These are phyloP conservation scores for Geoglossum glabrum DNA, from an alignment of 495 filamentous ascomycete species.

Conservation along the genomic window DNA sequence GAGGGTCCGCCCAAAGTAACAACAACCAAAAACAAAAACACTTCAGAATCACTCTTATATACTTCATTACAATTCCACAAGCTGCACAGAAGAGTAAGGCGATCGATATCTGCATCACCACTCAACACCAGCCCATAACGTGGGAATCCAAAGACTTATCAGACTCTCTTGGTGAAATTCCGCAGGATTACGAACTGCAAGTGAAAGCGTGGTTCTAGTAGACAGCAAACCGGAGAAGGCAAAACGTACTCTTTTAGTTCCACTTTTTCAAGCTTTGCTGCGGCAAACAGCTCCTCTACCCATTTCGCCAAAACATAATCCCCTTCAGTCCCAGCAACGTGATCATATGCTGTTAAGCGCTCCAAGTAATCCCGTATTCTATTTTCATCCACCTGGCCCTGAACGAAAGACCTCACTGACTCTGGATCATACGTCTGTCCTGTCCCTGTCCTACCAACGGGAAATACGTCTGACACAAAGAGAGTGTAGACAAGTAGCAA, in stretches of 20 bases:
- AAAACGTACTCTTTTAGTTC: slow-evolving; percentile 42
- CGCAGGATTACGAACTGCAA: background rate
- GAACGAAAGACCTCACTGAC: slow-evolving; percentile 46
- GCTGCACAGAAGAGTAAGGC: background rate
- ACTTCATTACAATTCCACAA: background rate
- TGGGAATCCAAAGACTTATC: background rate
- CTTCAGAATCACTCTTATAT: no score
- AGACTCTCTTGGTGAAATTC: background rate
- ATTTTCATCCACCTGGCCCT: slow-evolving; percentile 41
- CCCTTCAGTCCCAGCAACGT: slow-evolving; percentile 80
- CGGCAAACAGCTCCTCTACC: slow-evolving; percentile 51
- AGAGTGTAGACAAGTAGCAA: slow-evolving; percentile 59
- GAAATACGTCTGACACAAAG: slow-evolving; percentile 65
- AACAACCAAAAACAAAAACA: background rate
- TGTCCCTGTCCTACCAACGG: slow-evolving; percentile 16
- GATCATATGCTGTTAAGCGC: slow-evolving; percentile 58
- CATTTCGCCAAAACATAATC: slow-evolving; percentile 66
- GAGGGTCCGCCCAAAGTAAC: background rate
- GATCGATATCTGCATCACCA: background rate
- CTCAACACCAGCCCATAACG: background rate
- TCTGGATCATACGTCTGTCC: slow-evolving; percentile 39
- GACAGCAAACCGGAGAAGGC: background rate
- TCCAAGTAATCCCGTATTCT: slow-evolving; percentile 48
- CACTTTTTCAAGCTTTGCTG: slow-evolving; percentile 50
- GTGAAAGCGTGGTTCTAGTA: background rate